phyloP scores from a whole-genome alignment of 495 filamentous ascomycete genomes.

The Neurospora intermedia region DNA sequence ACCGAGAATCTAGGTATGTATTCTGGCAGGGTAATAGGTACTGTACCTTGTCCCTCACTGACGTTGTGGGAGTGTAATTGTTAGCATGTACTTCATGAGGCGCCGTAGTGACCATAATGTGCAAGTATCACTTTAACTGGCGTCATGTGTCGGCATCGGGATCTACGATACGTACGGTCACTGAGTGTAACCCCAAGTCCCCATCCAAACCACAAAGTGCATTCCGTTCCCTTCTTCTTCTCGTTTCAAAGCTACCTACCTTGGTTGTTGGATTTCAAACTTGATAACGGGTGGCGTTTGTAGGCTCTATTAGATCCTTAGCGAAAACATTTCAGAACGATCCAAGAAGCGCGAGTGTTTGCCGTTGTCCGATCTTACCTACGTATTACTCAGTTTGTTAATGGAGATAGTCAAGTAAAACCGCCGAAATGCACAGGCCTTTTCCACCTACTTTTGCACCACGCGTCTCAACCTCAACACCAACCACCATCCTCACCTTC shows the following conservation, averaged over 20 bases:
- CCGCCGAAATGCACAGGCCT: neutral
- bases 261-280: neutral
- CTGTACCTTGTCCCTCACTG: neutral
- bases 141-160: neutral
- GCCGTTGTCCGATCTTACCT: neutral
- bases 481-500: neutral
- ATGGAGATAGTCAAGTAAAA: neutral
- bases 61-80: constrained; percentile 1
- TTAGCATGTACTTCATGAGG: neutral
- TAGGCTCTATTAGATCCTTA: neutral
- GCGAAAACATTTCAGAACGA: neutral
- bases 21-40: neutral
- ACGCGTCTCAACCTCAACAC: neutral
- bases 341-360: neutral
- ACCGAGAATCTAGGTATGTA: neutral
- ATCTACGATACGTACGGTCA: neutral
- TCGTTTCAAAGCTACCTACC: neutral
- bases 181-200: neutral
- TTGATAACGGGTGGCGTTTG: neutral
- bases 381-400: neutral
- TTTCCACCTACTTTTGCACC: neutral
- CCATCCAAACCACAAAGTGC: neutral
- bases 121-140: constrained; percentile 12
- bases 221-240: neutral
- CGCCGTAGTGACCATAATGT: neutral